Evolutionary conservation across 805 yeast genomes (phyloP).

Genomic region (Schizosaccharomyces octosporus): DNA sequence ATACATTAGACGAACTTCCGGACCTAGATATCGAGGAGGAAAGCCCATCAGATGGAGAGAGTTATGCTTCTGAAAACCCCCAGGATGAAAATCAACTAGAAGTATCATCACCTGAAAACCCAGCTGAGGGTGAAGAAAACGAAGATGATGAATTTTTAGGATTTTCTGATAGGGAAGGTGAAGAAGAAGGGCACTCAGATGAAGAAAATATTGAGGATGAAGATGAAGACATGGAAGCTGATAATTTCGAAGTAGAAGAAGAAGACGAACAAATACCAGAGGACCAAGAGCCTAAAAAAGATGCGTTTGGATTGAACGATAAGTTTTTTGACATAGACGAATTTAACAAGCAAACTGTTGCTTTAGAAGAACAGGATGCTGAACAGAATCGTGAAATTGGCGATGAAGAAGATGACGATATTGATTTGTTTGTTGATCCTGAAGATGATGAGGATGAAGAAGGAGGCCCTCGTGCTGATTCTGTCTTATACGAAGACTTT

Average conservation of each 20-base stretch:
- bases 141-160: conserved; percentile 10
- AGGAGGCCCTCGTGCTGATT: conserved; percentile 9
- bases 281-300: conserved; percentile 14
- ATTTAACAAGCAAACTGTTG: conserved; percentile 52
- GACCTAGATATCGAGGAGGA: conserved; percentile 7
- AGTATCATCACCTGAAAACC: conserved; percentile 9
- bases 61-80: conserved; percentile 10
- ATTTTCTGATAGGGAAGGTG: conserved; percentile 13
- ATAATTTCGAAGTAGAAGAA: conserved; percentile 11
- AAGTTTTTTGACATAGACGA: conserved; percentile 67
- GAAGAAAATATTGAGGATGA: conserved; percentile 5
- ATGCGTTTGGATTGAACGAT: conserved; percentile 49
- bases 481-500: conserved; percentile 17
- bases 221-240: conserved; percentile 2
- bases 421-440: conserved; percentile 15
- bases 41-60: conserved; percentile 9
- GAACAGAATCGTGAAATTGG: background rate
- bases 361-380: conserved; percentile 21
- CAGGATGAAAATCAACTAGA: conserved; percentile 12
- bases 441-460: conserved; percentile 27
- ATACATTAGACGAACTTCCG: conserved; percentile 4
- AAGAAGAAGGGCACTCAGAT: conserved; percentile 17
- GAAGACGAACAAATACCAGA: conserved; percentile 10
- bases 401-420: conserved; percentile 8
- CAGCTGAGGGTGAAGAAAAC: conserved; percentile 9